Evolutionary conservation across 2,329 filamentous ascomycete species (phyloP).

Genomic region (Pseudocercospora cruenta): DNA sequence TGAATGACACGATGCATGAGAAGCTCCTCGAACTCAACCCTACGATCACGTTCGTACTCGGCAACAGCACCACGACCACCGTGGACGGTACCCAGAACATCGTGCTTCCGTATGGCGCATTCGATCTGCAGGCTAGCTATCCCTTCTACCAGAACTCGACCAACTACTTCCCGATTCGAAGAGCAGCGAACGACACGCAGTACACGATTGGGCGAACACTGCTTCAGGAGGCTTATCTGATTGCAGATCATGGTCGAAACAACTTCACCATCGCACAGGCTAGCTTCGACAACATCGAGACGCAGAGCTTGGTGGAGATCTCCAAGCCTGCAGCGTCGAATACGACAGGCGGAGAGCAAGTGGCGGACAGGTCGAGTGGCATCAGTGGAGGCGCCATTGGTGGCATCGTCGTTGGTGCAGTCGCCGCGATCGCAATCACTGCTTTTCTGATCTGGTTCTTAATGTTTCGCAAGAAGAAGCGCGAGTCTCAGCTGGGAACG

Average conservation of each 20-base stretch:
- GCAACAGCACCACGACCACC: not conserved
- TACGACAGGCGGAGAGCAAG: no score
- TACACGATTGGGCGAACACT: constrained; percentile 34
- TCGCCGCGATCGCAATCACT: no score
- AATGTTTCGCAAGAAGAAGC: no score
- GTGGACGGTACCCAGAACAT: constrained; percentile 31
- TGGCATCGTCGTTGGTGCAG: no score
- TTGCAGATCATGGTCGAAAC: constrained; percentile 32
- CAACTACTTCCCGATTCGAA: constrained; percentile 32
- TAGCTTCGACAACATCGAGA: not conserved
- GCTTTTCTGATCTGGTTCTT: no score
- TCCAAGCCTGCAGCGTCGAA: no score
- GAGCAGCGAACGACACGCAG: constrained; percentile 30
- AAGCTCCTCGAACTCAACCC: constrained; percentile 40
- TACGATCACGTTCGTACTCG: constrained; percentile 42
- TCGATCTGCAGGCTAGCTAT: constrained; percentile 39
- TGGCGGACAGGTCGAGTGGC: no score
- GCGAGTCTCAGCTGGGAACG: no score
- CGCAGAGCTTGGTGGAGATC: no score
- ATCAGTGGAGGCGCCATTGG: no score
- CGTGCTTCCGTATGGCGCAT: constrained; percentile 45
- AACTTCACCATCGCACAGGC: constrained; percentile 36
- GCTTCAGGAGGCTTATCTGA: constrained; percentile 36
- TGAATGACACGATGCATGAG: constrained; percentile 46
- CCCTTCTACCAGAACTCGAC: constrained; percentile 36